Evolutionary conservation across 345 rosid species (phyloP).

Genomic region (Fremontodendron californicum): DNA sequence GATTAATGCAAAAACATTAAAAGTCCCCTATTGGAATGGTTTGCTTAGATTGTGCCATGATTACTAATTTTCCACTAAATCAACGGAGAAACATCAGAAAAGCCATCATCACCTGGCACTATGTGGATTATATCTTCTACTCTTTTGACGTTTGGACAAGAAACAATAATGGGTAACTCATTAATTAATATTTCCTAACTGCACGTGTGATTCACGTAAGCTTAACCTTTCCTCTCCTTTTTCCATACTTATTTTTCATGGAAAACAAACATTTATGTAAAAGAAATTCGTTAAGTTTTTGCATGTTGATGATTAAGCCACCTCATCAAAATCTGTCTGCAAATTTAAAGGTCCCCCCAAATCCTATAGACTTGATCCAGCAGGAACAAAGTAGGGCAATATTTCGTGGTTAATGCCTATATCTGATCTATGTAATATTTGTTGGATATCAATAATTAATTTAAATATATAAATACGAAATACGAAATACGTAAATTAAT

Average conservation of each 20-base stretch:
- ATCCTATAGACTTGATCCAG: not conserved
- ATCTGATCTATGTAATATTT: not conserved
- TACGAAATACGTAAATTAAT: too few relatives aligned
- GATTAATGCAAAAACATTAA: not conserved
- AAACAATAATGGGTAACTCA: not conserved
- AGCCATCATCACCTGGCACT: not conserved
- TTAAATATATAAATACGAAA: too few relatives aligned
- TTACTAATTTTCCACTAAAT: constrained; percentile 18
- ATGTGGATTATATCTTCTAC: not conserved
- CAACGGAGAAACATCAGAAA: not conserved
- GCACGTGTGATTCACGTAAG: constrained; percentile 6
- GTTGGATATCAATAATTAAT: too few relatives aligned
- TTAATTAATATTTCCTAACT: not conserved
- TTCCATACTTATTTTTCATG: not conserved
- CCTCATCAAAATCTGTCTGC: not conserved
- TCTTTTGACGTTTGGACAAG: not conserved
- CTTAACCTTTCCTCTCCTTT: not conserved
- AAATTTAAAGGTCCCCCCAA: not conserved
- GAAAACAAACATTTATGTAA: not conserved
- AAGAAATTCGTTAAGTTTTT: not conserved
- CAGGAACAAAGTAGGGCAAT: not conserved
- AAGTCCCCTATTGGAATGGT: not conserved
- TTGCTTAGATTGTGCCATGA: constrained; percentile 21
- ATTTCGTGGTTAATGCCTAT: not conserved
- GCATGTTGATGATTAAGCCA: constrained; percentile 1